Base-by-base conservation (phyloP, 2,329 filamentous ascomycete genomes). In the Pseudocercospora macadamiae region DNA sequence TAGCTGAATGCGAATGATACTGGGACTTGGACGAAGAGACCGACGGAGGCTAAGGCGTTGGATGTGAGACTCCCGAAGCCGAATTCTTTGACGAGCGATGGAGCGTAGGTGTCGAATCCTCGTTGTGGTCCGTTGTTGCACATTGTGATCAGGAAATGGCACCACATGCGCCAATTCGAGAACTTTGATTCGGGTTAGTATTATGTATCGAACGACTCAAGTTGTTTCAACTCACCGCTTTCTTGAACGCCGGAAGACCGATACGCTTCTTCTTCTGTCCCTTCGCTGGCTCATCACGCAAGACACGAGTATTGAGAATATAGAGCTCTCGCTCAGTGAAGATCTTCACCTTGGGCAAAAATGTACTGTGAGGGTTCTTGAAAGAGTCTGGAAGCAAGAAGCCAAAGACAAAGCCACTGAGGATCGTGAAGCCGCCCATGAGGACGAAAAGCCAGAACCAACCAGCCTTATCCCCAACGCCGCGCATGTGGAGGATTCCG, bases 1-100 rank as follows among this genome's bases (percentile, higher is more conserved):
- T 71, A 83, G 60, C 80, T 83, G 67, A 84, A 84, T 0, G 70
- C 60, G 59, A 77, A 84, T 0, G 80, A 82, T 1, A 81, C 75
- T 0, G 82, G 82, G 3, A 84, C 78, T 34, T 71, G 69, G 16
- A 70, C 59, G 66, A 73, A 74, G 23, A 69, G 62, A 63, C 71
- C 71, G n/a, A 74, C 68, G 12, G 69, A 68, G 2, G 71, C 70
- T 23, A 74, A 53, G 5, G 71, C 72, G 53, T 74, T 74, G 42
- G 70, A 66, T 18, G 60, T 63, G 9, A 74, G 61, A 1, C 64
- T 64, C 6, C 30, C 60, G 51, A 73, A 71, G 19, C 71, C 70
- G 45, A 66, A 61, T 28, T 64, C 64, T 28, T 58, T 51, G 25
- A 74, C 70, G 18, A 73, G 65, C 1, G 70, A 71, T 2, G 72